Evolutionary conservation across 148 eudicot genomes (phyloP).

Genomic region (Dysphania ambrosioides): DNA sequence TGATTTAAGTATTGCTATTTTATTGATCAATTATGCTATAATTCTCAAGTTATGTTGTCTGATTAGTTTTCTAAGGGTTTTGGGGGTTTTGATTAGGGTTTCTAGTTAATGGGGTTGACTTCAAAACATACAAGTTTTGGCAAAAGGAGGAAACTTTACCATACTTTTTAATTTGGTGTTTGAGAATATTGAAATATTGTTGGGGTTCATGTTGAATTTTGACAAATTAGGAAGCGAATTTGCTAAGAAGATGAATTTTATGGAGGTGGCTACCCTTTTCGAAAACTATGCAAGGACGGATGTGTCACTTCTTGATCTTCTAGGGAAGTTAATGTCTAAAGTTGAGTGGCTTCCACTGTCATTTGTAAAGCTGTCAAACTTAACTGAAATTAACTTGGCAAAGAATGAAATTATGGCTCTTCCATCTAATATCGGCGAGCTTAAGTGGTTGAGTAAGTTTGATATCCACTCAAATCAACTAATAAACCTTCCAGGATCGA

Average conservation of each 20-base stretch:
- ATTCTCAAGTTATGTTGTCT: not conserved
- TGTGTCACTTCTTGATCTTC: constrained; percentile 47
- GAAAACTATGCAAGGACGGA: constrained; percentile 42
- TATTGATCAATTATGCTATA: not conserved
- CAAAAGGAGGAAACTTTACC: not conserved
- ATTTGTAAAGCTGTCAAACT: constrained; percentile 46
- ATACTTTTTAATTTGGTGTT: not conserved
- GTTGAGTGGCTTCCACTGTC: constrained; percentile 71
- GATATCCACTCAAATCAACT: constrained; percentile 59
- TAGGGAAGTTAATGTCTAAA: constrained; percentile 46
- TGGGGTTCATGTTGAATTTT: constrained; percentile 11
- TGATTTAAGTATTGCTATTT: not conserved
- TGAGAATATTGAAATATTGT: constrained; percentile 4
- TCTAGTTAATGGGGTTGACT: constrained; percentile 11
- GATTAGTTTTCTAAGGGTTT: not conserved
- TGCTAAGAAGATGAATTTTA: constrained; percentile 45
- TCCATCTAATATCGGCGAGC: constrained; percentile 49
- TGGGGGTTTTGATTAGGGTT: not conserved
- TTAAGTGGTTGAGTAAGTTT: constrained; percentile 42
- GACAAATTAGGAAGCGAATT: constrained; percentile 27
- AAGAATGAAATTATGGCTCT: constrained; percentile 60
- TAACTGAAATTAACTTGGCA: constrained; percentile 47
- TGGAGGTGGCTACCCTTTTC: constrained; percentile 49
- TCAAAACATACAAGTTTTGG: not conserved
- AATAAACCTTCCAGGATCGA: constrained; percentile 60